Base-by-base conservation (phyloP, 1,139 yeast genomes). In the Saccharomyces hybrid region DNA sequence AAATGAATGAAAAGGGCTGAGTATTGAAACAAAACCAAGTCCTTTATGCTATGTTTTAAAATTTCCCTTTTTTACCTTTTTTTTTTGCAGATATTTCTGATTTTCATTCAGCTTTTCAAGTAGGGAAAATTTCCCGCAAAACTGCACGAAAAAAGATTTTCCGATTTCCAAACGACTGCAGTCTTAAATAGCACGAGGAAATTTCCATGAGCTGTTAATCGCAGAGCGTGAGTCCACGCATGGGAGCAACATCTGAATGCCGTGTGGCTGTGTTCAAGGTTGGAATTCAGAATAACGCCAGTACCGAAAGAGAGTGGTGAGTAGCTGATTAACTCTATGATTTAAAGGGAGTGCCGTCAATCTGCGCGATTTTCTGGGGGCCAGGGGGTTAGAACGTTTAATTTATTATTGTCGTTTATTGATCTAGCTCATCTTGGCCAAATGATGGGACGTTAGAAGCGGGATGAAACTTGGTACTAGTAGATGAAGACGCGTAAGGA, bases 351-450 rank as follows among this genome's bases (percentile, higher is more conserved):
- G 31, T 11, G 16, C 14, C 20, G 28, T 14, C 32, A 20, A 46
- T 46, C 20, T 26, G 31, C 32, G 48, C 23, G 28, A 16, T 4
- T 25, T 31, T 14, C 20, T 32, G 16, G 20, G 25, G 47, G 7
- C 8, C 32, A 25, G 26, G 28, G 49, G 16, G 11, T 30, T 11
- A 13, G n/a, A 30, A 13, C 13, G n/a, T 30, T 6, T 26, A 26
- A 20, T 26, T 26, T 30, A 3, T 30, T 14, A n/a, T 14, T 20
- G 38, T 48, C 30, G 27, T 25, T 55, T 55, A 60, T 28, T 50
- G 50, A 48, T 59, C 65, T 32, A 58, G 50, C 52, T 67, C 70
- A 53, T 68, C 71, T 50, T 68, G 68, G 4, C 71, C 71, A 50
- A 68, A 68, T 1, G 71, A 60, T 13, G 68, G 70, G 4, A 66